A percentile compares a stretch with the other conserved stretches of the same genome.
Evolutionary conservation across 257 asterid species (phyloP).

Genomic region (Orobanche coerulescens): DNA sequence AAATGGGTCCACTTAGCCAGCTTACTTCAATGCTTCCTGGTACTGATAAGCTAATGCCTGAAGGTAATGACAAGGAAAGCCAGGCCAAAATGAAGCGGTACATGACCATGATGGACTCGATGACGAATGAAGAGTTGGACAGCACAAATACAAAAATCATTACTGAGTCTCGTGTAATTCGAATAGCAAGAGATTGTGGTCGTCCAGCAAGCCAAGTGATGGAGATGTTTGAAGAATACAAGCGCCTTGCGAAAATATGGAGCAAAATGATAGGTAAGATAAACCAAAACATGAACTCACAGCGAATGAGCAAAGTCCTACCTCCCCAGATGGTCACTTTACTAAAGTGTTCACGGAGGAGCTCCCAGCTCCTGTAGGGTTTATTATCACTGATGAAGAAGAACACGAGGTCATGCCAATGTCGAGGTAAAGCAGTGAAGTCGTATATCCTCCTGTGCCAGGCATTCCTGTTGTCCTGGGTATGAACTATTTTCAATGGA

Average conservation of each 20-base stretch:
- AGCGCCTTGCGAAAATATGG: constrained; percentile 80
- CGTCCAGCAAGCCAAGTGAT: constrained; percentile 66
- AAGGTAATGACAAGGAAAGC: constrained; percentile 90
- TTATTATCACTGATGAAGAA: no score
- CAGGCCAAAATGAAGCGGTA: constrained; percentile 82
- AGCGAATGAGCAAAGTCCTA: constrained; percentile 89
- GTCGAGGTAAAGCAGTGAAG: no score
- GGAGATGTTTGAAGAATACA: constrained; percentile 96
- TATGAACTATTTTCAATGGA: no score
- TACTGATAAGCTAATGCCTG: constrained; percentile 83
- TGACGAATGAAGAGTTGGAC: constrained; percentile 97
- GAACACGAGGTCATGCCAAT: no score
- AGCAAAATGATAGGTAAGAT: constrained; percentile 99
- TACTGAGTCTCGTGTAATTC: constrained; percentile 70
- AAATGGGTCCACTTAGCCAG: constrained; percentile 96
- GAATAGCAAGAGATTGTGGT: constrained; percentile 89
- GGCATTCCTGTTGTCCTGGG: no score
- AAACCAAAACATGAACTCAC: constrained; percentile 86
- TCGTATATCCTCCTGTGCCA: no score
- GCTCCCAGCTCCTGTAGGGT: no score
- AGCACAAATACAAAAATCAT: constrained; percentile 78
- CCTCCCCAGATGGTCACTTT: no score
- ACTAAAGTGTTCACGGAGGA: no score
- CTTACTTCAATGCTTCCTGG: constrained; percentile 99
- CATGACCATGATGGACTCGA: constrained; percentile 99